Evolutionary conservation across 805 yeast genomes (phyloP), one percentile per base, ranked within the genome.

Genomic region (Metschnikowia kunwiensis): DNA sequence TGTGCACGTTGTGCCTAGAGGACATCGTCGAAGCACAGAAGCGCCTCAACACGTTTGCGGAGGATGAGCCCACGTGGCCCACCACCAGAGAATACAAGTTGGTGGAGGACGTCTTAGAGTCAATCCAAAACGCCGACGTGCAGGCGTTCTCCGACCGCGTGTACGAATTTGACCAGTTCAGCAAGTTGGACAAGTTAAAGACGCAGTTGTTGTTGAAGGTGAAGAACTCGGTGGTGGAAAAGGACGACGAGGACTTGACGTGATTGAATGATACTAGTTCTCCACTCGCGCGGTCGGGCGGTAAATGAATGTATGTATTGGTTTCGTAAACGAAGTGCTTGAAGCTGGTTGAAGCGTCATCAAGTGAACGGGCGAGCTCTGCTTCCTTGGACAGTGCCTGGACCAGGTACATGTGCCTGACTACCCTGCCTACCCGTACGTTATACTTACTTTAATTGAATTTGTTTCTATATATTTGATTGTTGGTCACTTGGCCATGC

Each of bases 101-200:
- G 44, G 65, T 85, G 24, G 66, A 65, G 41, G 85, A 80, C 32
- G 59, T 93, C 23, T 68, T 86, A 22, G 82, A 78, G 26, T 79
- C 91, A n/a, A 80, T 85, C 34, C 75, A 78, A 36, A 81, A 79
- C 35, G 93, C 93, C 29, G 96, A 89, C 55, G 67, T 81, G 24
- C 89, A 91, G 53, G 72, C 68, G 31, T 77, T 87, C 53, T 76
- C 91, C 3, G 80, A 78, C 47, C 76, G 78, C 47, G 80, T 89
- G 14, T 84, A 73, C 55, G 93, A 85, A 46, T 93, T 66, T 53
- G 97, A 93, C 59, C 94, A 86, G 59, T 88, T 84, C 60, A 70
- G 80, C 46, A 87, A 87, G 60, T 75, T 93, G 38, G 98, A 93
- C 58, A 86, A 83, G 54, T 83, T 95, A 82, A 87, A 86, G 68